Evolutionary conservation across 257 asterid species (phyloP).

Genomic region (Scutellaria baicalensis): DNA sequence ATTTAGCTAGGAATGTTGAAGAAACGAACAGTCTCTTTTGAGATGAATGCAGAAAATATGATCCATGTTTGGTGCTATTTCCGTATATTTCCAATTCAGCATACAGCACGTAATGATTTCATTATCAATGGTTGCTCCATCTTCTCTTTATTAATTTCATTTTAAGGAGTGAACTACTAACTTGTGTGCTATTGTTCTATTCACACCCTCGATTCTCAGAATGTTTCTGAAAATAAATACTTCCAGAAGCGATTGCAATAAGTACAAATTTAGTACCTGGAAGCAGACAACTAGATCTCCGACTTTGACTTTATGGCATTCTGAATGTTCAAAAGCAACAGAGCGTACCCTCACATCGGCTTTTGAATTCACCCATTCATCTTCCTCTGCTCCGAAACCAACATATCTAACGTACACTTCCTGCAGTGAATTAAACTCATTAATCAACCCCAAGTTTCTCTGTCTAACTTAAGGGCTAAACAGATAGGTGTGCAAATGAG

Average conservation of each 20-base stretch:
- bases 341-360: conserved; percentile 56
- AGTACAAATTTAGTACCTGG: conserved; percentile 43
- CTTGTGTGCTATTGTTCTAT: too few species aligned
- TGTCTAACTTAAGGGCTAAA: not conserved
- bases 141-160: too few species aligned
- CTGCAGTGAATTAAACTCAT: conserved; percentile 35
- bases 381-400: conserved; percentile 74
- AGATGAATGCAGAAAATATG: not conserved
- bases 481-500: not conserved
- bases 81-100: not conserved
- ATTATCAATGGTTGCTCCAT: too few species aligned
- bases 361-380: conserved; percentile 74
- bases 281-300: conserved; percentile 77
- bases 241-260: too few species aligned
- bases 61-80: not conserved
- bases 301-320: conserved; percentile 58
- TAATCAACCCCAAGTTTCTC: not conserved
- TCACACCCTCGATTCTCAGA: too few species aligned
- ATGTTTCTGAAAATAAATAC: too few species aligned
- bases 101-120: too few species aligned
- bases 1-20: not conserved
- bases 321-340: conserved; percentile 58
- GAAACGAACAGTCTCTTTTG: not conserved
- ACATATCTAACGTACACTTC: conserved; percentile 63
- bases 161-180: too few species aligned